A percentile compares a stretch with the other conserved stretches of the same genome.
Conservation (phyloP, 1,284 basidiomycete genomes). For the Pholiota adiposa region DNA sequence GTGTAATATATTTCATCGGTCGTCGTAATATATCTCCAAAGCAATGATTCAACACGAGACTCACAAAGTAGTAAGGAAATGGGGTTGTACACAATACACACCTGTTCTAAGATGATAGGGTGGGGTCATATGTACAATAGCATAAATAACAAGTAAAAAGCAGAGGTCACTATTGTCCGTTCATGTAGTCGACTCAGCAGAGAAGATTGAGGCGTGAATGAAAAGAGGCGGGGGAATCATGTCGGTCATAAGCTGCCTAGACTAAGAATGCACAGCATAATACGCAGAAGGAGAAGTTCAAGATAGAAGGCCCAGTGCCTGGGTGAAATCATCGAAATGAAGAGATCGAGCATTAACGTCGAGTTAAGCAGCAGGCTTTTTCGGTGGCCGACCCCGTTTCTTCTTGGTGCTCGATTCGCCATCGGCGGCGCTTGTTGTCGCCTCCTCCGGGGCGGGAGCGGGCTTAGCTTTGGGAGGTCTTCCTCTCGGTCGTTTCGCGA, state of each 20-base stretch:
- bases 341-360: constrained; percentile 18
- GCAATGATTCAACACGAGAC: constrained; percentile 28
- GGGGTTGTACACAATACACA: constrained; percentile 34
- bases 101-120: constrained; percentile 33
- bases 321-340: constrained; percentile 19
- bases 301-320: constrained; percentile 25
- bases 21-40: constrained; percentile 29
- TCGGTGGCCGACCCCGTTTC: constrained; percentile 75
- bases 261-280: constrained; percentile 33
- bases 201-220: constrained; percentile 27
- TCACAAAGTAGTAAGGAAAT: constrained; percentile 32
- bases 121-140: constrained; percentile 44
- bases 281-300: constrained; percentile 28
- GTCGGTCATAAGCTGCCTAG: constrained; percentile 41
- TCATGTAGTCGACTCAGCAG: constrained; percentile 27
- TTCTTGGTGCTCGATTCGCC: constrained; percentile 56
- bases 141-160: constrained; percentile 36
- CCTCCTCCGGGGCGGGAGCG: constrained; percentile 39
- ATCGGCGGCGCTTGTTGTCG: constrained; percentile 42
- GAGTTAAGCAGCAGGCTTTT: constrained; percentile 47
- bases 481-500: constrained; percentile 69
- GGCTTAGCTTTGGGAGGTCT: constrained; percentile 74
- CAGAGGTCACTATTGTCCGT: constrained; percentile 37
- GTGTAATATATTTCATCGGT: constrained; percentile 27
- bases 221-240: constrained; percentile 36